These are phyloP conservation scores for Deinandra increscens DNA, from an alignment of 129 eudicot genomes.

Conservation along the genomic window DNA sequence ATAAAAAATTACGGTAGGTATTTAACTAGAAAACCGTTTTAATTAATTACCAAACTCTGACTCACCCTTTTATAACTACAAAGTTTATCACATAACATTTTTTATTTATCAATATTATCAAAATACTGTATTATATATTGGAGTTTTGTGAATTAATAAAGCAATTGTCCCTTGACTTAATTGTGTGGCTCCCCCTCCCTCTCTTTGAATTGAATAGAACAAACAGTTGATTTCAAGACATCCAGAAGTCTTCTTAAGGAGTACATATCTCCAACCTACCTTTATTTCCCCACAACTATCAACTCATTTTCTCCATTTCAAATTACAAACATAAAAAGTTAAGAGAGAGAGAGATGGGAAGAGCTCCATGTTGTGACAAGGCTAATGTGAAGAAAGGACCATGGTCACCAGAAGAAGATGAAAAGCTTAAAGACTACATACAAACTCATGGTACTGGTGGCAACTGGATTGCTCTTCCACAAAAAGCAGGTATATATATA, in stretches of 20 bases:
- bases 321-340: slow-evolving; percentile 11
- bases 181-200: slow-evolving; percentile 16
- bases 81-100: too few species aligned
- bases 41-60: not conserved
- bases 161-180: slow-evolving; percentile 47
- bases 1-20: not conserved
- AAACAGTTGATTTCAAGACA: slow-evolving; percentile 31
- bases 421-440: slow-evolving; percentile 55
- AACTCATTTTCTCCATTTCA: slow-evolving; percentile 11
- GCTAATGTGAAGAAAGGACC: slow-evolving; percentile 80
- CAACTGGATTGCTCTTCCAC: slow-evolving; percentile 75
- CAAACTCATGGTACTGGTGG: slow-evolving; percentile 67
- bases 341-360: slow-evolving; percentile 55
- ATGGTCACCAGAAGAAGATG: slow-evolving; percentile 87
- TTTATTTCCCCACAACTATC: slow-evolving; percentile 30
- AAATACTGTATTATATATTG: too few species aligned
- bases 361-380: slow-evolving; percentile 85
- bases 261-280: slow-evolving; percentile 44
- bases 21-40: not conserved
- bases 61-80: too few species aligned
- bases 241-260: slow-evolving; percentile 41
- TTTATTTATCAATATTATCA: not conserved
- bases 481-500: slow-evolving; percentile 62
- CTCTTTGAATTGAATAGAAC: slow-evolving; percentile 19
- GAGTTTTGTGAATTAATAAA: slow-evolving; percentile 11